Conservation (phyloP, 495 filamentous ascomycete genomes). For the Podospora pseudocomata region DNA sequence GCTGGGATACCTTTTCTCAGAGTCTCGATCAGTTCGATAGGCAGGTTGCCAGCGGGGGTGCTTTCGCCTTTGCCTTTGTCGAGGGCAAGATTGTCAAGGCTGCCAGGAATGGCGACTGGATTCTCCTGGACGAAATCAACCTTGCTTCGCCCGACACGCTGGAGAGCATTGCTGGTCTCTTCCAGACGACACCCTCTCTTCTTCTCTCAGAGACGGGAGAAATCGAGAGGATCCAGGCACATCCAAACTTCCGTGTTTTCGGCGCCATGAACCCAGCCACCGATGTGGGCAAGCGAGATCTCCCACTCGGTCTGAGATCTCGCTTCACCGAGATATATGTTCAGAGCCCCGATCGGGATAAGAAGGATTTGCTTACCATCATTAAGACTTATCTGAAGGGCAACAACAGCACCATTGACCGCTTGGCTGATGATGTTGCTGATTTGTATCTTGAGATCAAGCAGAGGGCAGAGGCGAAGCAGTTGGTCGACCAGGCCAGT, state of each 20-base stretch:
- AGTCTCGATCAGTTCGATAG: constrained; percentile 77
- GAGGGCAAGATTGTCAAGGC: constrained; percentile 94
- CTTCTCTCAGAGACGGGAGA: constrained; percentile 88
- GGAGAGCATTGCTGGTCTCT: constrained; percentile 84
- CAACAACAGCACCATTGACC: constrained; percentile 59
- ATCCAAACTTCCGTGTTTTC: constrained; percentile 93
- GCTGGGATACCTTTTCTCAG: constrained; percentile 76
- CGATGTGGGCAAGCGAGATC: constrained; percentile 91
- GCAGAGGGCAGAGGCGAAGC: constrained; percentile 71
- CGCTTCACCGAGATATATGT: constrained; percentile 95
- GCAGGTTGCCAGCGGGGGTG: constrained; percentile 72
- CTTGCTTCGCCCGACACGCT: constrained; percentile 90
- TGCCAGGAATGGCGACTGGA: constrained; percentile 91
- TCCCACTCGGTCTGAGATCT: constrained; percentile 62
- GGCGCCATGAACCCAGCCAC: constrained; percentile 99
- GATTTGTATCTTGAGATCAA: constrained; percentile 84
- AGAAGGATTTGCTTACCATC: constrained; percentile 76
- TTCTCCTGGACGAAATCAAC: constrained; percentile 91
- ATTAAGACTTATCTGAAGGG: constrained; percentile 81
- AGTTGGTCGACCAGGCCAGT: constrained; percentile 86
- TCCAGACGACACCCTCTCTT: constrained; percentile 74
- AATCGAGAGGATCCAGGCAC: constrained; percentile 80
- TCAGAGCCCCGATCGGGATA: constrained; percentile 76
- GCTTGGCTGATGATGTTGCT: constrained; percentile 71
- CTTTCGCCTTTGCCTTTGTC: constrained; percentile 91